Conservation (phyloP, 2,329 filamentous ascomycete species). For the Periglandula ipomoeae region DNA sequence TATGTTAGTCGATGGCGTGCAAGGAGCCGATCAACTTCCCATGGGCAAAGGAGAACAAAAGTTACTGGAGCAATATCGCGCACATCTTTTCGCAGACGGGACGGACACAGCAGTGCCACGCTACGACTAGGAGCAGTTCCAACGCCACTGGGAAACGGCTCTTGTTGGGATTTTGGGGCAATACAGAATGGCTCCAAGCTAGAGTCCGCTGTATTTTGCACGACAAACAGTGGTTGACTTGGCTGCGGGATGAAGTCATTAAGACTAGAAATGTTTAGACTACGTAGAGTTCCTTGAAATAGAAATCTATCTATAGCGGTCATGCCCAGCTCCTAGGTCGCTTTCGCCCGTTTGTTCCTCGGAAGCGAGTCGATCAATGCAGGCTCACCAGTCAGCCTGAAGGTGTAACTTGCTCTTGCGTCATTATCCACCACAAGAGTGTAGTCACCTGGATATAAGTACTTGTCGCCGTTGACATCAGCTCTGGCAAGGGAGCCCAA, state of each 20-base stretch:
- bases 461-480: conserved; percentile 10
- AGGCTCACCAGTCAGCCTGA: conserved; percentile 5
- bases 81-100: conserved; percentile 19
- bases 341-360: background rate
- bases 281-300: too few relatives aligned
- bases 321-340: background rate
- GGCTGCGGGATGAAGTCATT: background rate
- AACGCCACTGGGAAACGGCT: conserved; percentile 56
- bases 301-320: too few relatives aligned
- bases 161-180: conserved; percentile 56
- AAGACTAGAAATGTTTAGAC: background rate
- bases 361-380: background rate
- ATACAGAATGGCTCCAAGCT: conserved; percentile 47
- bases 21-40: conserved; percentile 26
- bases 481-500: conserved; percentile 10
- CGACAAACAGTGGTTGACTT: conserved; percentile 19
- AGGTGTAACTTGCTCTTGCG: conserved; percentile 1
- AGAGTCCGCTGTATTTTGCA: conserved; percentile 40
- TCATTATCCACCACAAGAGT: conserved; percentile 9
- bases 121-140: conserved; percentile 46
- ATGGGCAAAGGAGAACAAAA: conserved; percentile 42
- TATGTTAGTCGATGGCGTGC: conserved; percentile 32
- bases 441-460: conserved; percentile 11
- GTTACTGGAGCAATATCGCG: conserved; percentile 43
- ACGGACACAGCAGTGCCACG: conserved; percentile 1